Conservation (phyloP, 2,329 filamentous ascomycete species). For the Aspergillus thermomutatus region DNA sequence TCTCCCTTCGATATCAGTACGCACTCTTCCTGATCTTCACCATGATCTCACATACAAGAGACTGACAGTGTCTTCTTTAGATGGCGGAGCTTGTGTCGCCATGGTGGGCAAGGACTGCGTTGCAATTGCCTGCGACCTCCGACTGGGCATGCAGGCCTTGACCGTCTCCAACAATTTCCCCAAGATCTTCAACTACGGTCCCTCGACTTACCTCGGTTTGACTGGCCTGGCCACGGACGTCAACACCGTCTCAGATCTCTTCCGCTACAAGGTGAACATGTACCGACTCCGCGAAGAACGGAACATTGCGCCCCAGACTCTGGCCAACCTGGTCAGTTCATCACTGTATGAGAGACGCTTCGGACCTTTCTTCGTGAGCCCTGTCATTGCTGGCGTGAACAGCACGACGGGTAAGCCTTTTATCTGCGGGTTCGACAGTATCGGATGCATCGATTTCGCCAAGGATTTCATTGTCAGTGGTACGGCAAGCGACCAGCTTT, state of each 20-base stretch:
- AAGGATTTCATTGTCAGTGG: constrained; percentile 99
- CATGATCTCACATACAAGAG: constrained; percentile 3
- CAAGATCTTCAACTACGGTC: constrained; percentile 96
- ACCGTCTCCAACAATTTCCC: constrained; percentile 99
- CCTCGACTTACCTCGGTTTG: constrained; percentile 87
- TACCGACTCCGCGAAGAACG: constrained; percentile 98
- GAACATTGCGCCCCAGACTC: constrained; percentile 87
- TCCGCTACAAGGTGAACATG: constrained; percentile 99
- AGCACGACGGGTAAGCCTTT: constrained; percentile 92
- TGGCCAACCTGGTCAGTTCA: constrained; percentile 91
- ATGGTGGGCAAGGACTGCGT: constrained; percentile 99
- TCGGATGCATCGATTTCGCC: constrained; percentile 98
- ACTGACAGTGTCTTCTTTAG: constrained; percentile 33
- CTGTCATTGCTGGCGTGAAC: constrained; percentile 92
- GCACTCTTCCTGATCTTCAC: constrained; percentile 25
- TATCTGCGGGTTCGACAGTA: constrained; percentile 98
- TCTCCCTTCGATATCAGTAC: constrained; percentile 95
- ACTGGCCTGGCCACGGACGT: constrained; percentile 97
- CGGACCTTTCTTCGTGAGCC: constrained; percentile 92
- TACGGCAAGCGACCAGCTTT: constrained; percentile 94
- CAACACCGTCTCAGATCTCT: constrained; percentile 88
- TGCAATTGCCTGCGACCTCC: constrained; percentile 97
- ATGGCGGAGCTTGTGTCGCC: constrained; percentile 91
- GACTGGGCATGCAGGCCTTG: constrained; percentile 90
- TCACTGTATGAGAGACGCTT: constrained; percentile 94